A percentile compares a stretch with the other conserved stretches of the same genome.
Evolutionary conservation across 495 filamentous ascomycete genomes (phyloP).

Genomic region (Daldinia childiae): DNA sequence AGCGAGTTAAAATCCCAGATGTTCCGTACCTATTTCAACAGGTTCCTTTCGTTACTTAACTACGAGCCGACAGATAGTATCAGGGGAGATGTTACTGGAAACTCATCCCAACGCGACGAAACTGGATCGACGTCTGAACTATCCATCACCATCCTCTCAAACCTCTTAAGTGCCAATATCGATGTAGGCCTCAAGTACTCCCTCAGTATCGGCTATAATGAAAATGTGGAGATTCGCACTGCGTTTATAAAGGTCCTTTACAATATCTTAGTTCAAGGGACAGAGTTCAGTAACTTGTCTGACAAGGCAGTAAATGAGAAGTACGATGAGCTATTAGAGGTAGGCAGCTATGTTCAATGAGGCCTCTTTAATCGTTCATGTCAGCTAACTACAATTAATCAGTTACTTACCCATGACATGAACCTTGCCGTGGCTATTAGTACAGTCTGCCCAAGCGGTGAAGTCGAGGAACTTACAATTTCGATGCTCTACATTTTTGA

Average conservation of each 20-base stretch:
- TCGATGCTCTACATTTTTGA: constrained; percentile 74
- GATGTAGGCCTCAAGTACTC: constrained; percentile 74
- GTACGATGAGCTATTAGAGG: constrained; percentile 68
- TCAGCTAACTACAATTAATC: constrained; percentile 11
- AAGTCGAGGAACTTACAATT: constrained; percentile 72
- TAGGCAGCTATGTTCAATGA: constrained; percentile 37
- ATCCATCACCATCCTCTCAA: constrained; percentile 70
- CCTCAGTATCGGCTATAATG: constrained; percentile 71
- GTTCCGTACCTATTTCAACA: constrained; percentile 73
- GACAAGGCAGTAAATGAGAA: constrained; percentile 71
- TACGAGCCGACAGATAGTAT: constrained; percentile 59
- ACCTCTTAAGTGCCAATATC: constrained; percentile 72
- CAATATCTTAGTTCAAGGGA: constrained; percentile 72
- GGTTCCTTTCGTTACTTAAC: constrained; percentile 69
- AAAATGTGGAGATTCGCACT: constrained; percentile 71
- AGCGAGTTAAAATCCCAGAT: constrained; percentile 70
- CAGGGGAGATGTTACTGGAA: constrained; percentile 43
- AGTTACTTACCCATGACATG: constrained; percentile 68
- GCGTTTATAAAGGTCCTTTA: constrained; percentile 73
- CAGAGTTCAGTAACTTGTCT: constrained; percentile 71
- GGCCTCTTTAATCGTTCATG: neutral
- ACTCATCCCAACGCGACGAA: constrained; percentile 53
- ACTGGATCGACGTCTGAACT: constrained; percentile 63
- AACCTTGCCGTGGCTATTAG: constrained; percentile 68
- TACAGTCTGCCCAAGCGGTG: constrained; percentile 69